These are phyloP conservation scores for Globisporangium megalacanthum DNA, from an alignment of 352 stramenopile species.

Conservation along the genomic window DNA sequence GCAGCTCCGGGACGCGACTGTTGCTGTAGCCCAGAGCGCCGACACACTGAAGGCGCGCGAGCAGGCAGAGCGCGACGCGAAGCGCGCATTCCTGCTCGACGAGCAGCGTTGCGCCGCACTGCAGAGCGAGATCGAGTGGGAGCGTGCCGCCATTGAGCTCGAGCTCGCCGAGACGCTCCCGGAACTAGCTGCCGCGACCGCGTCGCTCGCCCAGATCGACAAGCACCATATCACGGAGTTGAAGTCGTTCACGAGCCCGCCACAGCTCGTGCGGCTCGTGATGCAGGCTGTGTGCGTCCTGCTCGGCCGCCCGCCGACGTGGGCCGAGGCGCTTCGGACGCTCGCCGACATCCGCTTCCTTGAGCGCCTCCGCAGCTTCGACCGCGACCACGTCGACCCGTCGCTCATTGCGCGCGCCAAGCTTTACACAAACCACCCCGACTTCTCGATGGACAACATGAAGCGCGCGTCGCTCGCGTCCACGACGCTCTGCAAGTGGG, in stretches of 20 bases:
- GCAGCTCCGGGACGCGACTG: constrained; percentile 26
- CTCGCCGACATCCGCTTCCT: constrained; percentile 67
- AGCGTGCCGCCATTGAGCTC: constrained; percentile 42
- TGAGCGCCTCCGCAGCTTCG: constrained; percentile 49
- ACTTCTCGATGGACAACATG: constrained; percentile 80
- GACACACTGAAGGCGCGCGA: constrained; percentile 27
- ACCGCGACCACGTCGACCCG: constrained; percentile 45
- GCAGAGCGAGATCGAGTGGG: constrained; percentile 48
- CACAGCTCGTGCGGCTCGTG: constrained; percentile 60
- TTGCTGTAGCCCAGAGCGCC: constrained; percentile 23
- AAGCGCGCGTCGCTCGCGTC: constrained; percentile 59
- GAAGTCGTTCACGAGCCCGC: constrained; percentile 71
- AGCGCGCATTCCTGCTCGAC: constrained; percentile 46
- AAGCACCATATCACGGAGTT: constrained; percentile 79
- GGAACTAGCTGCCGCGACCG: constrained; percentile 46
- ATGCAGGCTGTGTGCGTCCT: constrained; percentile 77
- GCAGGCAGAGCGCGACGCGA: constrained; percentile 31
- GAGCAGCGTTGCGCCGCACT: constrained; percentile 47
- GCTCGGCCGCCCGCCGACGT: constrained; percentile 50
- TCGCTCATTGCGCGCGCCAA: constrained; percentile 43
- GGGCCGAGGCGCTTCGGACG: constrained; percentile 58
- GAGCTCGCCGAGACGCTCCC: constrained; percentile 60
- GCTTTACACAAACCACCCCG: constrained; percentile 59
- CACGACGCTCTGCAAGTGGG: constrained; percentile 69
- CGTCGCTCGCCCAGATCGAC: constrained; percentile 66